Conservation (phyloP, 495 filamentous ascomycete genomes). For the Glutinoglossum americanum region DNA sequence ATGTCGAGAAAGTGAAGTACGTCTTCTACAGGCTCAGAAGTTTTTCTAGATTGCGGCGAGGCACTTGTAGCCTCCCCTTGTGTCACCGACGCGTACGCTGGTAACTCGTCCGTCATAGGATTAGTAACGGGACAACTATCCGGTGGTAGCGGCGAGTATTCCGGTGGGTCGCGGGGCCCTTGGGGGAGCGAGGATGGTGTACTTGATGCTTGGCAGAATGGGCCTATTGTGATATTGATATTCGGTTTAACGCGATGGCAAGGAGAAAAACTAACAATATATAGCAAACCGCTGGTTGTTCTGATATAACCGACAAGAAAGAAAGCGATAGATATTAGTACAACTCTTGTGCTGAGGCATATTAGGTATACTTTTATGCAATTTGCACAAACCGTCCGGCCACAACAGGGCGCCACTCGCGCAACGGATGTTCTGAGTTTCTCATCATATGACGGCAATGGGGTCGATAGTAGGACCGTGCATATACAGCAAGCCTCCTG, state of each 20-base stretch:
- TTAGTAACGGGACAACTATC: not conserved
- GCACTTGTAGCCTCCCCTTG: conserved; percentile 11
- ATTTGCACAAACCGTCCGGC: conserved; percentile 39
- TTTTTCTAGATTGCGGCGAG: conserved; percentile 11
- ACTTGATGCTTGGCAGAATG: conserved; percentile 32
- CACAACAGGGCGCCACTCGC: conserved; percentile 40
- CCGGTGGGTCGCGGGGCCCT: conserved; percentile 32
- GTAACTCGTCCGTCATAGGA: conserved; percentile 8
- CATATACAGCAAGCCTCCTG: conserved; percentile 42
- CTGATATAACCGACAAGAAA: conserved; percentile 13
- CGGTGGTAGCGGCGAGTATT: conserved; percentile 25
- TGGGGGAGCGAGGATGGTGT: conserved; percentile 26
- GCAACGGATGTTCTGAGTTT: conserved; percentile 31
- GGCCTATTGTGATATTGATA: conserved; percentile 14
- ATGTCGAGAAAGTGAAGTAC: conserved; percentile 48
- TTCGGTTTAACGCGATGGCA: not conserved
- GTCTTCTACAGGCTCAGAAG: conserved; percentile 20
- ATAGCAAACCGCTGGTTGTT: conserved; percentile 43
- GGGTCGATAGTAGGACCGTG: conserved; percentile 30
- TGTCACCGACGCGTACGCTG: conserved; percentile 17
- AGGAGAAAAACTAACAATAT: conserved; percentile 31
- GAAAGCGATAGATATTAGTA: not conserved
- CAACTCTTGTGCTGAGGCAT: not conserved
- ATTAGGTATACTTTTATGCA: conserved; percentile 34
- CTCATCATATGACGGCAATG: conserved; percentile 19